phyloP scores from a whole-genome alignment of 2,329 filamentous ascomycete genomes.

The Bipolaris cookei region DNA sequence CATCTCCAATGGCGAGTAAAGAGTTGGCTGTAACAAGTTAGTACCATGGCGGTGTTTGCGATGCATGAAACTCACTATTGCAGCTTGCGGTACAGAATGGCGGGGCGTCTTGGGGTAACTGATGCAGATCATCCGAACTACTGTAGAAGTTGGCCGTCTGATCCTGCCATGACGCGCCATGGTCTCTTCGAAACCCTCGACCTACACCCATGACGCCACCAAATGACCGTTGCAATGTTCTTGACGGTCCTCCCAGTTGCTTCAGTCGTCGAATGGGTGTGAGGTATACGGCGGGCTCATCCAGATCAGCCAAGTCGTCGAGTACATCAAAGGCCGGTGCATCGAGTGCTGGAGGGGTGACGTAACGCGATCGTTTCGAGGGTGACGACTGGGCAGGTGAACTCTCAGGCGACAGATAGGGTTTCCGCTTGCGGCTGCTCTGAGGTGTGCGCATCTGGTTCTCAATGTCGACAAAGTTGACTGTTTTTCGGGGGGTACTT shows the following conservation, averaged over 20 bases:
- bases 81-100: conserved; percentile 72
- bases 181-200: conserved; percentile 50
- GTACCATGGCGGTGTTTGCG: conserved; percentile 4
- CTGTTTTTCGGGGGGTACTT: conserved; percentile 48
- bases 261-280: conserved; percentile 49
- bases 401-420: conserved; percentile 51
- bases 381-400: conserved; percentile 53
- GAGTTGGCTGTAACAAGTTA: conserved; percentile 61
- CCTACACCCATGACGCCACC: conserved; percentile 51
- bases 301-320: conserved; percentile 37
- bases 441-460: conserved; percentile 42
- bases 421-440: conserved; percentile 47
- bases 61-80: conserved; percentile 60
- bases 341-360: conserved; percentile 37
- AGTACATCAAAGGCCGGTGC: conserved; percentile 32
- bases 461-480: conserved; percentile 48
- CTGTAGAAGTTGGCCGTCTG: conserved; percentile 67
- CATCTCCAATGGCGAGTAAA: conserved; percentile 72
- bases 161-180: conserved; percentile 62
- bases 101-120: conserved; percentile 58
- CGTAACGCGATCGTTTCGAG: conserved; percentile 44
- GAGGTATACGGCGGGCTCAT: conserved; percentile 33
- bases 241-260: conserved; percentile 42
- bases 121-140: conserved; percentile 60
- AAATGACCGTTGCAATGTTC: conserved; percentile 55